These are phyloP conservation scores for Aspergillus pseudoterreus DNA, from an alignment of 2,329 filamentous ascomycete genomes.

Conservation along the genomic window DNA sequence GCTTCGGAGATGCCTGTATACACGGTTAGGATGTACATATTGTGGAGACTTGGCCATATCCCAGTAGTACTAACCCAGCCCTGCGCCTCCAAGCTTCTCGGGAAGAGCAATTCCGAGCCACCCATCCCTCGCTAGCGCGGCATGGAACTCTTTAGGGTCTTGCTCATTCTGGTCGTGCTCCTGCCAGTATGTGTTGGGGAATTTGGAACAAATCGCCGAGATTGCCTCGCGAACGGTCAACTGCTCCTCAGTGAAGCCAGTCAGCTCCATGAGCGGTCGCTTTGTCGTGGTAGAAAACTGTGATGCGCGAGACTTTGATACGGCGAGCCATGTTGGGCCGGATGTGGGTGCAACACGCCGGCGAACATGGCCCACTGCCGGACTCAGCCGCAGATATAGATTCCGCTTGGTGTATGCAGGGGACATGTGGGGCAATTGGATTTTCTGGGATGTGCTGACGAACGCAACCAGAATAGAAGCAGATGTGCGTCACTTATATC, in stretches of 20 bases:
- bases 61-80: slow-evolving; percentile 48
- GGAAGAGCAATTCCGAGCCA: slow-evolving; percentile 81
- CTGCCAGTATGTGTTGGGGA: slow-evolving; percentile 72
- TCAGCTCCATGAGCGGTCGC: slow-evolving; percentile 62
- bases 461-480: too few relatives aligned
- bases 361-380: not conserved
- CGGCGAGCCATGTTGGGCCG: not conserved
- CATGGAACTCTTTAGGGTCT: slow-evolving; percentile 73
- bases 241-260: slow-evolving; percentile 69
- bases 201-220: slow-evolving; percentile 63
- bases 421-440: slow-evolving; percentile 4
- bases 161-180: slow-evolving; percentile 65
- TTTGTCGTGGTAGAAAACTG: slow-evolving; percentile 31
- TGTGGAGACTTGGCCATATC: too few relatives aligned
- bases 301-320: not conserved
- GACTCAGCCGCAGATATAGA: not conserved
- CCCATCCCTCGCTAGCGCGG: slow-evolving; percentile 68
- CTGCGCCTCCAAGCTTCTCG: slow-evolving; percentile 69
- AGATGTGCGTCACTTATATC: not conserved
- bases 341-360: not conserved
- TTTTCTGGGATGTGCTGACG: too few relatives aligned
- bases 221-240: slow-evolving; percentile 69
- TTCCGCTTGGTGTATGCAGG: not conserved
- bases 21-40: slow-evolving; percentile 21
- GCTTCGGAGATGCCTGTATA: slow-evolving; percentile 64